Evolutionary conservation across 2,329 filamentous ascomycete species (phyloP), one percentile per base, ranked within the genome.

Genomic region (Paraphoma sp.): DNA sequence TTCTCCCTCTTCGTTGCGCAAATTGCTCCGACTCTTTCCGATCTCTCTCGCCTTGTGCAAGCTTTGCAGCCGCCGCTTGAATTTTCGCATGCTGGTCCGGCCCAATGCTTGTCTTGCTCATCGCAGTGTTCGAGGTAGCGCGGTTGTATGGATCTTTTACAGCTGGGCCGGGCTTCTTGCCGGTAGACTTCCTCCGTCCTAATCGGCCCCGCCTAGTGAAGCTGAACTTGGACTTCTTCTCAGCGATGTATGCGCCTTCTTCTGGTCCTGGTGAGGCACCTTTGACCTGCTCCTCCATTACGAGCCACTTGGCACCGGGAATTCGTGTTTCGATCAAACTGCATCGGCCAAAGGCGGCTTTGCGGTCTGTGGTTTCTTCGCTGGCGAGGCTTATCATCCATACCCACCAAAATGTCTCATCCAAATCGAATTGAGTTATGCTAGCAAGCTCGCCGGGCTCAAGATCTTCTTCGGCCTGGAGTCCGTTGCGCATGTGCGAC

Each of bases 381-480:
- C 88, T 90, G 1, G 94, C 93, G 69, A 99, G 81, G 82, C 94
- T 98, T 67, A 88, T 96, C 84, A 99, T 98, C 95, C 95, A 99
- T 4, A 98, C 95, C 94, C 95, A 98, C 95, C 95, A 99, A 76
- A 99, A 99, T 1, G 93, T 90, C 74, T 98, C 94, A 68, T 99
- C 95, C 5, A 99, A 83, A 60, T 95, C 89, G 54, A 98, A 86
- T 38, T 85, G 85, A 23, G 86, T 90, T 71, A 99, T 97, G 73
- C 93, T 98, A 30, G 95, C 95, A 54, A 99, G 84, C 82, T 99
- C 95, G 49, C 93, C 95, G 0, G 94, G 95, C 63, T 97, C 93
- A 0, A 97, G 82, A 41, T 86, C 82, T 28, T 91, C 82, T 23
- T 91, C 87, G 12, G 83, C 84, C 63, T 93, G 88, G n/a, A 92